Conservation (phyloP, 495 filamentous ascomycete genomes). For the Corynascus novoguineensis region DNA sequence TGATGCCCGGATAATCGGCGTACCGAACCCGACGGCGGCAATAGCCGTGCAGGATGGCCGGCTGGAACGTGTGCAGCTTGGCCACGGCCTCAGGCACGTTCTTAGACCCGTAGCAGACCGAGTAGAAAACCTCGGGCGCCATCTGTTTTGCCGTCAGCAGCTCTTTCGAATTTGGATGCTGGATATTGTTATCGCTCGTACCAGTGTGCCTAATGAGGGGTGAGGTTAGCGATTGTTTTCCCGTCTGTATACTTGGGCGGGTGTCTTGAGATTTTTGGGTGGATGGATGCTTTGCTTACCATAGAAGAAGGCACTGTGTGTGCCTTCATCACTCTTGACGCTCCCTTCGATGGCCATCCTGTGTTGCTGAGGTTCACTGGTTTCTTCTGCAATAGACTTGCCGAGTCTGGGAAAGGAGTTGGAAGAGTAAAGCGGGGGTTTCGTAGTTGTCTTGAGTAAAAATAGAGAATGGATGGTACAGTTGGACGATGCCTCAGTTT, state of each 20-base stretch:
- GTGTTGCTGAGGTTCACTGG: not conserved
- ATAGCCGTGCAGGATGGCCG: slow-evolving; percentile 69
- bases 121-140: slow-evolving; percentile 74
- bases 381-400: not conserved
- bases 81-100: slow-evolving; percentile 19
- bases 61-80: slow-evolving; percentile 55
- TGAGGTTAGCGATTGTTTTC: not conserved
- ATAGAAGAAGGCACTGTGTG: slow-evolving; percentile 60
- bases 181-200: not conserved
- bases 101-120: slow-evolving; percentile 63
- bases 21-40: slow-evolving; percentile 52
- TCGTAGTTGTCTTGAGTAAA: not conserved
- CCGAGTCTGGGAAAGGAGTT: not conserved
- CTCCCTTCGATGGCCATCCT: slow-evolving; percentile 4
- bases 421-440: not conserved
- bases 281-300: slow-evolving; percentile 34
- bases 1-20: slow-evolving; percentile 84
- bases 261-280: not conserved
- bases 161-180: not conserved
- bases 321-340: slow-evolving; percentile 22
- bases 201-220: slow-evolving; percentile 40
- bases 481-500: no score
- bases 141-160: slow-evolving; percentile 45
- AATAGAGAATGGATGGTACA: not conserved
- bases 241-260: not conserved